Conservation (phyloP, 352 stramenopile species). For the Phytophthora pistaciae region DNA sequence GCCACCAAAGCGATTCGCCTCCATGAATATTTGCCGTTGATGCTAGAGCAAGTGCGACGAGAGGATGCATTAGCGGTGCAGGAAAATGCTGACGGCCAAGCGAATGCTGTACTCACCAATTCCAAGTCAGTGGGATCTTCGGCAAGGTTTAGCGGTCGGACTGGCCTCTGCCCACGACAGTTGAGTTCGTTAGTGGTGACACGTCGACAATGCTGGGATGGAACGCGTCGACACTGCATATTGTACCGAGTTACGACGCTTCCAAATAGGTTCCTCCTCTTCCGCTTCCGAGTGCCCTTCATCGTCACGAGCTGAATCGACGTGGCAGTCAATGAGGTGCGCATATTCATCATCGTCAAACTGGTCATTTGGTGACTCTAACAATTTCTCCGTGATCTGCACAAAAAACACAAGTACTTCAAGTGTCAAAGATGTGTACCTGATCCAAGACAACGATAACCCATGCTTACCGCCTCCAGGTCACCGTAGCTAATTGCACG, state of each 20-base stretch:
- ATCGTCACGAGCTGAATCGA: constrained; percentile 64
- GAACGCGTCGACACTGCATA: background rate
- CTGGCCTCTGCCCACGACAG: constrained; percentile 38
- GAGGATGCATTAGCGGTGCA: background rate
- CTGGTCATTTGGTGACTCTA: constrained; percentile 65
- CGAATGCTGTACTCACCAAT: constrained; percentile 37
- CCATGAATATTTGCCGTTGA: constrained; percentile 71
- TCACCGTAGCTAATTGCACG: constrained; percentile 80
- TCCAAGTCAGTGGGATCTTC: constrained; percentile 66
- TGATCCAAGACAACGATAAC: background rate
- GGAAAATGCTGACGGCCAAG: background rate
- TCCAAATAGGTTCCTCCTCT: constrained; percentile 52
- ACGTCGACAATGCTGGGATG: background rate
- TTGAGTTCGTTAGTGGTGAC: background rate
- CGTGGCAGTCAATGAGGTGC: constrained; percentile 72
- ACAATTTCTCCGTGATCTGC: constrained; percentile 76
- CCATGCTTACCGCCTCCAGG: constrained; percentile 55
- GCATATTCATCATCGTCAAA: constrained; percentile 67
- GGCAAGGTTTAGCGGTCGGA: constrained; percentile 46
- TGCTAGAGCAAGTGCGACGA: constrained; percentile 33
- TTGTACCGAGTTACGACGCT: constrained; percentile 52
- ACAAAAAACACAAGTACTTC: background rate
- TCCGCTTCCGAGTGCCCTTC: constrained; percentile 22
- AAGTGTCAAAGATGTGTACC: background rate
- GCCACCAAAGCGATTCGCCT: constrained; percentile 60